phyloP scores from a whole-genome alignment of 352 stramenopile species.

The Phytophthora cryptogea region DNA sequence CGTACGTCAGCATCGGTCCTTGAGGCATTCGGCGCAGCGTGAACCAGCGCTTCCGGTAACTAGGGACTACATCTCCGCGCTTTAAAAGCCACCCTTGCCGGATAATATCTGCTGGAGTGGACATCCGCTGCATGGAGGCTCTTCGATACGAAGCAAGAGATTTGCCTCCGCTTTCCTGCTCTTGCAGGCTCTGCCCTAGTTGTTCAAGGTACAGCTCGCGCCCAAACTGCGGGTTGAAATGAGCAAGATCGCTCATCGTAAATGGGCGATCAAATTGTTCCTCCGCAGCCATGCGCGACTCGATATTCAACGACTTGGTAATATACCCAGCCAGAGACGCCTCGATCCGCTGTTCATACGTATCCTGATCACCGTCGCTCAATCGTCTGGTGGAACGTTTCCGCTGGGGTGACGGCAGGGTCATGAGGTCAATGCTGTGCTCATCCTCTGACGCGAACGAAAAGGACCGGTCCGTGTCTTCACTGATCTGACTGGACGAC shows the following conservation, averaged over 20 bases:
- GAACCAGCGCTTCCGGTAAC: constrained; percentile 85
- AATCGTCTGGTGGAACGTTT: constrained; percentile 38
- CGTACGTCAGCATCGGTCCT: constrained; percentile 79
- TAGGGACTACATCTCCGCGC: constrained; percentile 73
- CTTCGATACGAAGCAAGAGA: constrained; percentile 71
- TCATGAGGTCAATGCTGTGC: constrained; percentile 38
- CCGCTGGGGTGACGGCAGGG: constrained; percentile 27
- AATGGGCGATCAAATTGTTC: constrained; percentile 44
- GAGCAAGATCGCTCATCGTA: constrained; percentile 63
- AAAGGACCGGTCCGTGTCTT: constrained; percentile 71
- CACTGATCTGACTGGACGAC: constrained; percentile 48
- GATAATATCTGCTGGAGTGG: constrained; percentile 42
- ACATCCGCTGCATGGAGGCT: constrained; percentile 65
- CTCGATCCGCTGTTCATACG: constrained; percentile 75
- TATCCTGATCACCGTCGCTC: constrained; percentile 48
- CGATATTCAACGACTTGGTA: constrained; percentile 53
- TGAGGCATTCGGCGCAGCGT: constrained; percentile 76
- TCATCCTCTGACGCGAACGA: constrained; percentile 68
- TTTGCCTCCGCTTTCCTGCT: constrained; percentile 57
- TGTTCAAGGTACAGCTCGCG: constrained; percentile 73
- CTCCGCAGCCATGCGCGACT: constrained; percentile 37
- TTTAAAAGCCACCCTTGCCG: constrained; percentile 83
- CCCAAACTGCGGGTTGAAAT: constrained; percentile 75
- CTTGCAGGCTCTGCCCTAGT: constrained; percentile 61
- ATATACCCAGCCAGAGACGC: constrained; percentile 59